Evolutionary conservation across 2,329 filamentous ascomycete species (phyloP).

Genomic region (Pyrenophora seminiperda): DNA sequence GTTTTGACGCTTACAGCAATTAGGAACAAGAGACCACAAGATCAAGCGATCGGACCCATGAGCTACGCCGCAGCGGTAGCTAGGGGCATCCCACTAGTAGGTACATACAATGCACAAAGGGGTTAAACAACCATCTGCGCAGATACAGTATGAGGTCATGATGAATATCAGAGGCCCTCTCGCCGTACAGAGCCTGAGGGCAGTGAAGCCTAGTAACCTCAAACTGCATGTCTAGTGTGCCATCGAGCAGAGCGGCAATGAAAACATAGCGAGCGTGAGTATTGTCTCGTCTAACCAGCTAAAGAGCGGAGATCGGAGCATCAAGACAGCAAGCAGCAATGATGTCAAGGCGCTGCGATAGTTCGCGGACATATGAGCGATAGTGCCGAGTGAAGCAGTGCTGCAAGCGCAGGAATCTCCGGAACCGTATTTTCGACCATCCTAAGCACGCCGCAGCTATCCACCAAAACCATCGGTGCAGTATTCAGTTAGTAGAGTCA

Average conservation of each 20-base stretch:
- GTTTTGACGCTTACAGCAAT: no score
- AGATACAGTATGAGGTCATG: constrained; percentile 23
- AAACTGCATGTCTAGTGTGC: constrained; percentile 24
- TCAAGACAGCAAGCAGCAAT: constrained; percentile 17
- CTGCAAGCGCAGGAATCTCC: no score
- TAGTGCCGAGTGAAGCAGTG: no score
- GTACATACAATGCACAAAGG: constrained; percentile 24
- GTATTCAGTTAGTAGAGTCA: no score
- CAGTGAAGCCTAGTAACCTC: constrained; percentile 18
- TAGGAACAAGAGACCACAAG: no score
- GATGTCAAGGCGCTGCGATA: no score
- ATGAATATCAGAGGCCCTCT: constrained; percentile 23
- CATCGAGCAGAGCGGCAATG: constrained; percentile 22
- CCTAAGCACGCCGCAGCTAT: no score
- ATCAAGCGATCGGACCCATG: constrained; percentile 9
- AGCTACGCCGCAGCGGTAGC: constrained; percentile 20
- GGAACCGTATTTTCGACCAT: no score
- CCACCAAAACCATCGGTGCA: no score
- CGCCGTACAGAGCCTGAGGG: constrained; percentile 19
- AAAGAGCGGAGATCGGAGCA: constrained; percentile 25
- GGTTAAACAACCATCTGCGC: constrained; percentile 10
- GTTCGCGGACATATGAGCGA: no score
- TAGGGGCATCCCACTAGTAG: constrained; percentile 10
- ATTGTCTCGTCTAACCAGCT: constrained; percentile 27
- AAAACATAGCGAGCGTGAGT: constrained; percentile 22